Evolutionary conservation across 1,139 yeast genomes (phyloP), one percentile per base, ranked within the genome.

Genomic region (Schwanniomyces etchellsii): DNA sequence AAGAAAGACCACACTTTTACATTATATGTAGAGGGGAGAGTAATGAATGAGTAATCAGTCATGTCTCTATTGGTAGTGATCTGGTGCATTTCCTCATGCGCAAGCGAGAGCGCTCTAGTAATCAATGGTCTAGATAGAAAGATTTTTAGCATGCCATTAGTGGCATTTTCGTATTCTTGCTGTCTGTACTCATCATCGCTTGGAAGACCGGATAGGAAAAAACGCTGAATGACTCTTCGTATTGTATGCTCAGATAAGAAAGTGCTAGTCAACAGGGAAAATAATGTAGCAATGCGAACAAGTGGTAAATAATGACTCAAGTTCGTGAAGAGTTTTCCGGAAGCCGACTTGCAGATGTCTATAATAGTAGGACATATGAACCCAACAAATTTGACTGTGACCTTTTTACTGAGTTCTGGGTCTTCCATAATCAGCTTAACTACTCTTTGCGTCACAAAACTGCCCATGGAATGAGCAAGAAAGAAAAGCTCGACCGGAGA

Each of bases 381-480:
- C 0, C 84, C 84, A n/a, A 70, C 62, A 33, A 76, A 64, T 33
- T 52, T 50, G 25, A 67, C 40, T 3, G 37, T 29, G 28, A 54
- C 41, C 26, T 40, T 40, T 6, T 35, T 46, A 2, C 31, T 20
- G 23, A 58, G 30, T 6, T 46, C 48, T 1, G 32, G 20, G 33
- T 56, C 61, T 6, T 45, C 39, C 13, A 44, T 23, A 23, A 62
- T 35, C 21, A 30, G 35, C 24, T 49, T 44, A 2, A 70, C 58
- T 0, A 74, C 58, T 29, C 82, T 47, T 47, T 78, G 84, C 3
- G 62, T 52, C 20, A 79, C 55, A 59, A 69, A 78, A 1, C 74
- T 60, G 1, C 86, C 86, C 28, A 78, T 70, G 0, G 85, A 78
- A 46, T 79, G 86, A 16, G 81, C 74, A 39, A 76, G 50, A 11